Conservation (phyloP, 2,329 filamentous ascomycete species). For the Penicillium sp. region DNA sequence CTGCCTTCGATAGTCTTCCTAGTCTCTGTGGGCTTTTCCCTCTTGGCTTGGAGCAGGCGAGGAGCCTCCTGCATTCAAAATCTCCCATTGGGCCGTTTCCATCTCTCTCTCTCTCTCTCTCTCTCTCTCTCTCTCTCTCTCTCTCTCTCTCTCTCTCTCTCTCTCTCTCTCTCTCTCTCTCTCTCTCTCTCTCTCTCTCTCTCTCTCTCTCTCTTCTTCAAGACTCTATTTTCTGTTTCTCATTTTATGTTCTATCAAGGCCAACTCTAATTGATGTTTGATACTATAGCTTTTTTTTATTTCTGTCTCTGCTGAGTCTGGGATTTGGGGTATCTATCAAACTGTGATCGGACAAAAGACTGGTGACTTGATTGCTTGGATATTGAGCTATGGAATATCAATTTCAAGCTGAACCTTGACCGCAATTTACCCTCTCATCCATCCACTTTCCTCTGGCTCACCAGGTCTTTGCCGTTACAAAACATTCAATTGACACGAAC, state of each 20-base stretch:
- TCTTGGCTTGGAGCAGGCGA: not conserved
- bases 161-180: not conserved
- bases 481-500: constrained; percentile 27
- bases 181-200: not conserved
- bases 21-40: not conserved
- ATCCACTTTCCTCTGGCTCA: not conserved
- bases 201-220: not conserved
- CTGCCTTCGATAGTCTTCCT: not conserved
- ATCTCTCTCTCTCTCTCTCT: not conserved
- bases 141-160: not conserved
- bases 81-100: no score
- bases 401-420: constrained; percentile 1
- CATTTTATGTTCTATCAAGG: not conserved
- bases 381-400: not conserved
- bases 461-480: not conserved
- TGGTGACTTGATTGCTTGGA: not conserved
- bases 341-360: not conserved
- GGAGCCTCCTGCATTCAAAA: not conserved
- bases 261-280: not conserved
- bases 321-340: not conserved
- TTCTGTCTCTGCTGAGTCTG: not conserved
- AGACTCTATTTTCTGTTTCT: not conserved
- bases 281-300: not conserved
- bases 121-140: not conserved
- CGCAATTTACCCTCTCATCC: not conserved